phyloP scores from a whole-genome alignment of 1,284 basidiomycete species.

The Tilletia horrida region DNA sequence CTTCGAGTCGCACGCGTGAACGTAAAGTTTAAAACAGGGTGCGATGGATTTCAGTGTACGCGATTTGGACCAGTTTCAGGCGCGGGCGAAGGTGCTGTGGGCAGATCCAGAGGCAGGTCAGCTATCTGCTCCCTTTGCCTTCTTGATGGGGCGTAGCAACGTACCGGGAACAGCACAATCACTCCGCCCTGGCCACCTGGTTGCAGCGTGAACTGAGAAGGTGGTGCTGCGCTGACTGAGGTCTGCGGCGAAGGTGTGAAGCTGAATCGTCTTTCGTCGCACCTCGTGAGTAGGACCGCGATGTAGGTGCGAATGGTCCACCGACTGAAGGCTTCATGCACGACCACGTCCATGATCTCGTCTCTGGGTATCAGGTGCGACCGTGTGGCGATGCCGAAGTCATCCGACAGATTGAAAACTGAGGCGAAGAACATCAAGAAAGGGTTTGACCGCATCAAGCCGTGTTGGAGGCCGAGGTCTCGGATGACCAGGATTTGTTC shows the following conservation, averaged over 20 bases:
- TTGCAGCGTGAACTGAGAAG: neutral
- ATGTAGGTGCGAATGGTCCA: slow-evolving; percentile 8
- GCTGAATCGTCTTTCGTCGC: neutral
- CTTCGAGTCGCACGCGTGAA: too few relatives aligned
- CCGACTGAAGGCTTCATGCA: slow-evolving; percentile 5
- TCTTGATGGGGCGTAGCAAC: neutral
- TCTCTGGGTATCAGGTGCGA: neutral
- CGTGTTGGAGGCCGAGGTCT: slow-evolving; percentile 1
- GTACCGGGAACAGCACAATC: slow-evolving; percentile 1
- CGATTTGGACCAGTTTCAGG: slow-evolving; percentile 11
- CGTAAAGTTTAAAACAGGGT: slow-evolving; percentile 2
- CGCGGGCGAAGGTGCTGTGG: slow-evolving; percentile 1
- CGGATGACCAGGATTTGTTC: slow-evolving; percentile 4
- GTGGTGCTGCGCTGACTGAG: neutral
- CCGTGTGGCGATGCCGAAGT: neutral
- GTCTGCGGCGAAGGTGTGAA: too few relatives aligned
- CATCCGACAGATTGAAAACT: neutral
- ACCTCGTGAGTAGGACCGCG: neutral
- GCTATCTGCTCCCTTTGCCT: neutral
- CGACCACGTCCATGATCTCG: slow-evolving; percentile 17
- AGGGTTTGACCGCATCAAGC: neutral
- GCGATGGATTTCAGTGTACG: slow-evolving; percentile 13
- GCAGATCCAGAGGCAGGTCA: neutral
- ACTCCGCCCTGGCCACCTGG: slow-evolving; percentile 10
- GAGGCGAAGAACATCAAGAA: neutral